These are phyloP conservation scores for Silene uniflora DNA, from an alignment of 148 eudicot species.

Conservation along the genomic window DNA sequence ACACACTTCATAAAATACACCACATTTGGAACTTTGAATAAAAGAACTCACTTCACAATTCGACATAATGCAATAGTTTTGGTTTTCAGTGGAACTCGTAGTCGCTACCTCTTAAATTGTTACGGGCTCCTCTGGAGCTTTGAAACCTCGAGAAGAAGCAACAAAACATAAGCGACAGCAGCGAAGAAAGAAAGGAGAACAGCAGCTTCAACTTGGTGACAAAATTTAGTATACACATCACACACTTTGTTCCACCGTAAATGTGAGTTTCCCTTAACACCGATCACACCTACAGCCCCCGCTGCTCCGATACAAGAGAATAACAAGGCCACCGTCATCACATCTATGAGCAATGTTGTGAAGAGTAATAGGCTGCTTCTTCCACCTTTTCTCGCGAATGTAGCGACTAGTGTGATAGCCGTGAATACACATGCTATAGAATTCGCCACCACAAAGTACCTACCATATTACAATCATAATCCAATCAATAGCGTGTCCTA, in stretches of 20 bases:
- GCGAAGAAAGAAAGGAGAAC: conserved; percentile 36
- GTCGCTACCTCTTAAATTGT: neutral
- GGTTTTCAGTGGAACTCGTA: neutral
- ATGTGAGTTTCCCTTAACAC: conserved; percentile 60
- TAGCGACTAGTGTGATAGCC: conserved; percentile 29
- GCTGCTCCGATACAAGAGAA: conserved; percentile 55
- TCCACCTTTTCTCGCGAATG: conserved; percentile 28
- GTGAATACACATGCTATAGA: conserved; percentile 46
- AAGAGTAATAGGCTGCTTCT: conserved; percentile 16
- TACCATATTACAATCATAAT: conserved; percentile 2
- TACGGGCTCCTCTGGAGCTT: conserved; percentile 33
- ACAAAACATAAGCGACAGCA: conserved; percentile 28
- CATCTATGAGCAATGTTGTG: conserved; percentile 34
- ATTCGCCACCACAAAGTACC: conserved; percentile 58
- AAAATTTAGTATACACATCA: conserved; percentile 42
- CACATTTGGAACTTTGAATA: no score
- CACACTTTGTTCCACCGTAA: conserved; percentile 69
- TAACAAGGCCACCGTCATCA: conserved; percentile 54
- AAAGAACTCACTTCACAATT: no score
- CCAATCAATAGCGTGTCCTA: no score
- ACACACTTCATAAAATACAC: no score
- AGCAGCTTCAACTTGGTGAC: conserved; percentile 40
- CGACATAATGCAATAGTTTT: no score
- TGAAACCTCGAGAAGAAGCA: conserved; percentile 32
- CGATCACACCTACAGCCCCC: conserved; percentile 47